Conservation (phyloP, 164 flowering plant species). For the Vitis cinerea region DNA sequence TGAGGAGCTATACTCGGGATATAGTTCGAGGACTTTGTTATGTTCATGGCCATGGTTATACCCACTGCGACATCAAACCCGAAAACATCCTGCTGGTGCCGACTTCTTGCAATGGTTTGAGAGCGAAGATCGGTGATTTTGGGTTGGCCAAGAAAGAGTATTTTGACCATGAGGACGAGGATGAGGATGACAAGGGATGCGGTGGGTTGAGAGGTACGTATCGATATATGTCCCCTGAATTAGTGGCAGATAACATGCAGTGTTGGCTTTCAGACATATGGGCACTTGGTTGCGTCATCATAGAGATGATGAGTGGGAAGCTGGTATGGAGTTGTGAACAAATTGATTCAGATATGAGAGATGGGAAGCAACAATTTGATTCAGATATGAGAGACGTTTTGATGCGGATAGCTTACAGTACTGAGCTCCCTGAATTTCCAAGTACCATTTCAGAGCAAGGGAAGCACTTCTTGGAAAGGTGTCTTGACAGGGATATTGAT, state of each 20-base stretch:
- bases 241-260: neutral
- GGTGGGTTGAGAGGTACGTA: neutral
- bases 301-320: conserved; percentile 16
- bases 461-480: conserved; percentile 13
- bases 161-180: neutral
- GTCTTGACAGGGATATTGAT: conserved; percentile 9
- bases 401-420: neutral
- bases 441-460: neutral
- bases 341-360: neutral
- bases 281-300: conserved; percentile 16
- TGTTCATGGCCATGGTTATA: neutral
- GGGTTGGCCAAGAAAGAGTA: conserved; percentile 12
- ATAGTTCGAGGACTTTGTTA: neutral
- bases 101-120: too few species aligned
- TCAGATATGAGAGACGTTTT: neutral
- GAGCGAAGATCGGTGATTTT: conserved; percentile 4
- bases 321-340: conserved; percentile 4
- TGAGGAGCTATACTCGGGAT: neutral
- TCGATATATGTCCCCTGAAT: conserved; percentile 10
- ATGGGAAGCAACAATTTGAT: neutral
- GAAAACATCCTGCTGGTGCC: too few species aligned
- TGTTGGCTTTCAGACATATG: conserved; percentile 12
- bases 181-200: neutral
- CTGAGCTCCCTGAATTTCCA: conserved; percentile 13
- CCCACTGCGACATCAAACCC: too few species aligned